phyloP scores from a whole-genome alignment of 352 stramenopile species.

The Phytophthora tubulina region DNA sequence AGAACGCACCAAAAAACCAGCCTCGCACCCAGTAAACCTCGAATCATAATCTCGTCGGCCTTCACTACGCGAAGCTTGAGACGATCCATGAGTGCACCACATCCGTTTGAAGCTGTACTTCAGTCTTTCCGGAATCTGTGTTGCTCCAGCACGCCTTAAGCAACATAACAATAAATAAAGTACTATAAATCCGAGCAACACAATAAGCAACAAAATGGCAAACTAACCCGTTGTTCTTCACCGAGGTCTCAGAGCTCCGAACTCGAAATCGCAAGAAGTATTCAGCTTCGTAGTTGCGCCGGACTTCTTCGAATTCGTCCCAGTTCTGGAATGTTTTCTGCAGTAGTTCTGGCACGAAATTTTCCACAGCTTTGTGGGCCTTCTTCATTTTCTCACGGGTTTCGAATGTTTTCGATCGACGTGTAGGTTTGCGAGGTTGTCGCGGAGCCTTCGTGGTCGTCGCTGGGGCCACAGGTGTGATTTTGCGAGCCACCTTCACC shows the following conservation, averaged over 20 bases:
- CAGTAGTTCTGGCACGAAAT: background rate
- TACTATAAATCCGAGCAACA: background rate
- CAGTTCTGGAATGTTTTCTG: constrained; percentile 5
- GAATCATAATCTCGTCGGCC: background rate
- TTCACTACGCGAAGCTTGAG: constrained; percentile 7
- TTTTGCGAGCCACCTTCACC: background rate
- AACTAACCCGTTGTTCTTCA: background rate
- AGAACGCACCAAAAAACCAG: background rate
- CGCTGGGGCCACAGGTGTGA: background rate
- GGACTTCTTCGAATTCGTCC: background rate
- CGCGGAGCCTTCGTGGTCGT: no score
- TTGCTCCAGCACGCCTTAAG: background rate
- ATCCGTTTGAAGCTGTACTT: constrained; percentile 3
- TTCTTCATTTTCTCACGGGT: constrained; percentile 3
- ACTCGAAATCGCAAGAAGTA: constrained; percentile 2
- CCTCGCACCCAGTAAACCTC: constrained; percentile 3
- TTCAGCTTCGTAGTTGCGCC: background rate
- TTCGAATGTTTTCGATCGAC: background rate
- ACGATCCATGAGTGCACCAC: constrained; percentile 1
- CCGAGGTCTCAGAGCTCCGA: constrained; percentile 1
- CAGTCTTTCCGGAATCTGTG: background rate
- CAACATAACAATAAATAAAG: background rate
- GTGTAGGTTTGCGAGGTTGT: background rate
- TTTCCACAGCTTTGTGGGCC: background rate
- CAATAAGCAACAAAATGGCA: background rate